Conservation (phyloP, 2,329 filamentous ascomycete species). For the Furcasterigmium sp. region DNA sequence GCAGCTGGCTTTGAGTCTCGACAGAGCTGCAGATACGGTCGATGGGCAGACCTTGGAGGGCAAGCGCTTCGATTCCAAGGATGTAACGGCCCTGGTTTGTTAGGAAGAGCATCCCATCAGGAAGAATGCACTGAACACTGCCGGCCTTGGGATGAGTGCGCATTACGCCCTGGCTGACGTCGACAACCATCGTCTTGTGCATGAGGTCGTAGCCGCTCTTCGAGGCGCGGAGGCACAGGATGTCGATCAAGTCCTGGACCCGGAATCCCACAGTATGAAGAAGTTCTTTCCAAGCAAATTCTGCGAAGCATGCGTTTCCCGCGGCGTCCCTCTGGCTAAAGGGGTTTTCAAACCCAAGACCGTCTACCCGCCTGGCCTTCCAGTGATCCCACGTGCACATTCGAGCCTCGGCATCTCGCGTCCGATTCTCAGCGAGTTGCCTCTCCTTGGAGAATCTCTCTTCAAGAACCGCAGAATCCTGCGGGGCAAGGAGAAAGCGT, state of each 20-base stretch:
- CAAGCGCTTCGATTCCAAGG: slow-evolving; percentile 56
- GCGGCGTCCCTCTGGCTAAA: slow-evolving; percentile 55
- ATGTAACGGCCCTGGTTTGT: slow-evolving; percentile 56
- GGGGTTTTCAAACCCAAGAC: slow-evolving; percentile 49
- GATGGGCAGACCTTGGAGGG: slow-evolving; percentile 64
- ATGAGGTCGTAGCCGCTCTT: slow-evolving; percentile 44
- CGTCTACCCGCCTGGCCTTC: slow-evolving; percentile 40
- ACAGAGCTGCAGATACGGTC: slow-evolving; percentile 57
- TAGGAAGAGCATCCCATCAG: slow-evolving; percentile 55
- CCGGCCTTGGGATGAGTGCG: slow-evolving; percentile 50
- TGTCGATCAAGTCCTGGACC: slow-evolving; percentile 63
- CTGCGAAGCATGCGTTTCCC: slow-evolving; percentile 42
- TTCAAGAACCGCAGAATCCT: slow-evolving; percentile 48
- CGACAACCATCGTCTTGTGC: slow-evolving; percentile 43
- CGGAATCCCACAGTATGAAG: slow-evolving; percentile 48
- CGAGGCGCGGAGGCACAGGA: slow-evolving; percentile 47
- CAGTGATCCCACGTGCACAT: slow-evolving; percentile 56
- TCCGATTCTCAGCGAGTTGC: slow-evolving; percentile 19
- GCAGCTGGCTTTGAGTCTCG: slow-evolving; percentile 56
- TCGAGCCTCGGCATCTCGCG: slow-evolving; percentile 41
- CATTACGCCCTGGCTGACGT: slow-evolving; percentile 71
- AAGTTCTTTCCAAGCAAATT: slow-evolving; percentile 49
- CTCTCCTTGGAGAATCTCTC: slow-evolving; percentile 41
- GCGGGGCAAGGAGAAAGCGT: slow-evolving; percentile 52
- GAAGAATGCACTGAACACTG: slow-evolving; percentile 63